These are phyloP conservation scores for Marasmius oreades DNA, from an alignment of 1,284 basidiomycete genomes.

Conservation along the genomic window DNA sequence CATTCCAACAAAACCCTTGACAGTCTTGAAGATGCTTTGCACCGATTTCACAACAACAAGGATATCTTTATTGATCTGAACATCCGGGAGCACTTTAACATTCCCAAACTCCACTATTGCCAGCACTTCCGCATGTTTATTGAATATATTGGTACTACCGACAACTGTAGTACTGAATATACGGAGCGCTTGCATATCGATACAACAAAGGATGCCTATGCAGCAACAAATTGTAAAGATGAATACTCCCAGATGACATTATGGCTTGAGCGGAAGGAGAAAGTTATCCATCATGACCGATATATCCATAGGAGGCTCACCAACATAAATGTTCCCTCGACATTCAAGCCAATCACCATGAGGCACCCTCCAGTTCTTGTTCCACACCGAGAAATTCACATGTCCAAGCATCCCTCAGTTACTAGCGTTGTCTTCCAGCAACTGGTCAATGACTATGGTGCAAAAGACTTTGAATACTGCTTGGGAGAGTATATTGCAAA, in stretches of 20 bases:
- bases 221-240: conserved; percentile 30
- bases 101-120: conserved; percentile 26
- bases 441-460: too few species aligned
- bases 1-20: conserved; percentile 22
- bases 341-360: neutral
- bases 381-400: too few species aligned
- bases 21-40: conserved; percentile 18
- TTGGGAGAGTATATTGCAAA: too few species aligned
- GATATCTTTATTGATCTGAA: conserved; percentile 20
- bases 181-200: too few species aligned
- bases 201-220: too few species aligned
- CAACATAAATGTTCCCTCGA: neutral
- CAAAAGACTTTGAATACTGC: too few species aligned
- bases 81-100: conserved; percentile 23
- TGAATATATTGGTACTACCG: too few species aligned
- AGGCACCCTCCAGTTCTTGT: too few species aligned
- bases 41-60: conserved; percentile 28
- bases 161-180: too few species aligned
- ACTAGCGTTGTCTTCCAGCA: too few species aligned
- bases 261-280: neutral
- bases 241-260: conserved; percentile 20
- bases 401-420: too few species aligned
- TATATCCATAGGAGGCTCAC: neutral
- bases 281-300: neutral
- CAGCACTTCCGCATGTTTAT: conserved; percentile 11